Percentiles rank a stretch among this genome's conserved stretches.
Evolutionary conservation across 176 grass and related monocot species (phyloP).

Genomic region (Echinochloa phyllopogon): DNA sequence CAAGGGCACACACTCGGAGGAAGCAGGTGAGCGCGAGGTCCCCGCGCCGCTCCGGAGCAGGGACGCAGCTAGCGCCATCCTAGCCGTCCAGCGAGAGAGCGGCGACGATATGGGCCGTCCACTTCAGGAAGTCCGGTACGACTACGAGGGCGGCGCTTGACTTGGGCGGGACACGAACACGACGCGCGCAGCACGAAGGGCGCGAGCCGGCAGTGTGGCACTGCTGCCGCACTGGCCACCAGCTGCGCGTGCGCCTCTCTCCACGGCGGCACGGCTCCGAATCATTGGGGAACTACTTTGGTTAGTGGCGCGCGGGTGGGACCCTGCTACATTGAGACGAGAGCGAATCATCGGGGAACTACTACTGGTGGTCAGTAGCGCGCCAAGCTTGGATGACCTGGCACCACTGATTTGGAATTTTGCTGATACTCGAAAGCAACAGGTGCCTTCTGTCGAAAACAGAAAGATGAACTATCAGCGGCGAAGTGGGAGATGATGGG

Average conservation of each 20-base stretch:
- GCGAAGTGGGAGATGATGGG: too few relatives aligned
- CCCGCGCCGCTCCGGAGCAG: neutral
- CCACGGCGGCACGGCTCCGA: neutral
- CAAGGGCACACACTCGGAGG: neutral
- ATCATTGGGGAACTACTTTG: neutral
- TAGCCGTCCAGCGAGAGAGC: neutral
- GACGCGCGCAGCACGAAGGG: neutral
- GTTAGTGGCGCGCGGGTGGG: neutral
- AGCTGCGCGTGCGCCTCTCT: neutral
- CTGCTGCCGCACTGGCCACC: too few relatives aligned
- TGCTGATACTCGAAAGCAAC: too few relatives aligned
- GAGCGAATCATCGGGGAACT: neutral
- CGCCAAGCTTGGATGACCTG: neutral
- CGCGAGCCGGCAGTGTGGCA: too few relatives aligned
- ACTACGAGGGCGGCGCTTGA: neutral
- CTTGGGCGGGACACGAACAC: neutral
- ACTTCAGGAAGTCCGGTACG: neutral
- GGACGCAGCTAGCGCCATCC: neutral
- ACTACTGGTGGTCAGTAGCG: neutral
- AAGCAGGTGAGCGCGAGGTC: neutral
- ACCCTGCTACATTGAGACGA: neutral
- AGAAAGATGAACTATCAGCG: too few relatives aligned
- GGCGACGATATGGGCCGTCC: neutral
- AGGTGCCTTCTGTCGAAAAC: too few relatives aligned
- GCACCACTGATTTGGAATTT: constrained; percentile 20